Base-by-base conservation (phyloP, 2,329 filamentous ascomycete genomes). In the Hypoxylon rubiginosum region DNA sequence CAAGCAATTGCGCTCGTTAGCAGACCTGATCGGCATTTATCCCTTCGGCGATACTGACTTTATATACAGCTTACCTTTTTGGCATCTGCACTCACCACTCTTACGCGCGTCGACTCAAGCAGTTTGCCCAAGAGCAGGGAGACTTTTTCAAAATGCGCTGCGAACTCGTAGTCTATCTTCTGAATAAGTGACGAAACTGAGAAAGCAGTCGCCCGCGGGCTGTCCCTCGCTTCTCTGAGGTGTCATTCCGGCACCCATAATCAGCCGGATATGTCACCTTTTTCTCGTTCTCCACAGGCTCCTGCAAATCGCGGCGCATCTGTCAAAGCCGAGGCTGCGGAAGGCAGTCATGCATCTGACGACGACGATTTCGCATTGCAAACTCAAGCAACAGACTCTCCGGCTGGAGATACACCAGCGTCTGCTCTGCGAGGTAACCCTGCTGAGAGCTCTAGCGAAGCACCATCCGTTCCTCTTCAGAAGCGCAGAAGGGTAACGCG, bases 401-500 rank as follows among this genome's bases (percentile, higher is more conserved):
- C 66, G 56, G 81, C 64, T 76, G 78, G 62, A 80, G 82, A 59
- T 71, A 82, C 66, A 79, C 82, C 64, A 79, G 80, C 69, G 72
- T 75, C 59, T 66, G 67, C 58, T 68, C 57, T 52, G 30, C 69
- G 67, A 56, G 73, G 72, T 24, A 72, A 72, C 28, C 64, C 58
- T 28, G 72, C 69, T 51, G 75, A 71, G 61, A 71, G 72, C 24
- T 70, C 74, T 48, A 71, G 71, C 57, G 79, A 81, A 56, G 77
- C 77, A 15, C 76, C 82, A n/a, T 81, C 79, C 41, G 80, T 83
- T 71, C 91, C 91, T 13, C 84, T 92, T 64, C 92, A 94, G 76
- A 94, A 95, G 77, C 86, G 92, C 67, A 85, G 92, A 59, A 86
- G 92, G 75, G 92, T 95, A 48, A 94, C 92, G 19, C 85, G 92